These are phyloP conservation scores for Aureobasidium lini DNA, from an alignment of 2,329 filamentous ascomycete genomes.

Conservation along the genomic window DNA sequence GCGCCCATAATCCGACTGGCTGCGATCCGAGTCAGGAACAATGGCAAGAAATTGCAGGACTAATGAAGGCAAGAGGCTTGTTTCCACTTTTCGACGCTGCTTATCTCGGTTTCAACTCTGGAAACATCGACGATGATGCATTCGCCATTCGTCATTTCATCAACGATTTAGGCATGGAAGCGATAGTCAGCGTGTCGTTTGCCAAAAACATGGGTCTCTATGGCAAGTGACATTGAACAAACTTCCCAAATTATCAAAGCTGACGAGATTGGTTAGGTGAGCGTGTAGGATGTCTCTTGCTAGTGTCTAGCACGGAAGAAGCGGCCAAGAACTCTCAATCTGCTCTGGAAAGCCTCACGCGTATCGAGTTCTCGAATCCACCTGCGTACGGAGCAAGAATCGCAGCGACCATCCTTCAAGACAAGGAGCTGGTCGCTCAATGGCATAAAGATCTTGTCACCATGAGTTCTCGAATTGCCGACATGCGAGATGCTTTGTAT, in stretches of 20 bases:
- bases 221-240: slow-evolving; percentile 37
- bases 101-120: slow-evolving; percentile 29
- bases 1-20: slow-evolving; percentile 39
- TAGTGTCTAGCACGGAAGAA: slow-evolving; percentile 56
- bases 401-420: slow-evolving; percentile 42
- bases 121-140: slow-evolving; percentile 26
- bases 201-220: slow-evolving; percentile 63
- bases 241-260: not conserved
- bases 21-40: slow-evolving; percentile 32
- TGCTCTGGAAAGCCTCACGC: slow-evolving; percentile 81
- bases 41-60: slow-evolving; percentile 25
- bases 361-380: slow-evolving; percentile 90
- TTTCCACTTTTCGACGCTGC: slow-evolving; percentile 31
- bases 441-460: slow-evolving; percentile 50
- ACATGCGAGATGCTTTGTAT: not conserved
- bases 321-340: slow-evolving; percentile 54
- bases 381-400: slow-evolving; percentile 85
- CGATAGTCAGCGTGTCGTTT: slow-evolving; percentile 45
- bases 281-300: slow-evolving; percentile 86
- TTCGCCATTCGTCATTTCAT: slow-evolving; percentile 28
- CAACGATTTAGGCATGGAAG: slow-evolving; percentile 36
- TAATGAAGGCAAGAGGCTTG: slow-evolving; percentile 19
- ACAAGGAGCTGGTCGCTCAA: slow-evolving; percentile 65
- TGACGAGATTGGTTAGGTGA: slow-evolving; percentile 37
- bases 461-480: not conserved